Conservation (phyloP, 2,329 filamentous ascomycete species). For the Sphaerostilbella broomeana region DNA sequence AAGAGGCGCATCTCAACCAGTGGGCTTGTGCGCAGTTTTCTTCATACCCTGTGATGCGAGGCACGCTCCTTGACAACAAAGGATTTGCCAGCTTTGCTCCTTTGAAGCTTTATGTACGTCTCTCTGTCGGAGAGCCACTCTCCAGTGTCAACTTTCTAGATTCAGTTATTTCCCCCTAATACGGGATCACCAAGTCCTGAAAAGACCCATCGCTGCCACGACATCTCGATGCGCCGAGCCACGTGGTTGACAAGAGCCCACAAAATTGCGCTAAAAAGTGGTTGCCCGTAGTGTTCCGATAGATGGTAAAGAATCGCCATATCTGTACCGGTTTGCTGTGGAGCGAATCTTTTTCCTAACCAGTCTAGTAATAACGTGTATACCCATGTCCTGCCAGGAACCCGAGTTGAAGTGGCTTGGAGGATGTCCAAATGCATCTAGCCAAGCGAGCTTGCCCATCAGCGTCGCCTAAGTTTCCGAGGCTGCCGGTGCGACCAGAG, state of each 20-base stretch:
- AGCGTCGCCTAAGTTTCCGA: conserved; percentile 10
- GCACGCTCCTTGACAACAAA: too few species aligned
- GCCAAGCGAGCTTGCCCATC: conserved; percentile 11
- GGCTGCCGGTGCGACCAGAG: background rate
- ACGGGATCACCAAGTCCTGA: background rate
- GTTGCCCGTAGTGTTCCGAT: too few species aligned
- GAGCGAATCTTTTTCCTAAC: background rate
- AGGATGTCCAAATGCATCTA: background rate
- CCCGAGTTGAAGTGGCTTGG: conserved; percentile 7
- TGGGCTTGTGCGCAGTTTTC: too few species aligned
- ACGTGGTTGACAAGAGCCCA: conserved; percentile 1
- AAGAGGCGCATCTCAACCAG: too few species aligned
- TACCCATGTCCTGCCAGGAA: conserved; percentile 6
- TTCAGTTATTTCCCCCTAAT: too few species aligned
- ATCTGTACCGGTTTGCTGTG: background rate
- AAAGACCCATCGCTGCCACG: background rate
- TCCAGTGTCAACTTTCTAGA: too few species aligned
- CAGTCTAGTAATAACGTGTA: background rate
- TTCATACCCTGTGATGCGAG: too few species aligned
- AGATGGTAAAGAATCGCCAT: background rate
- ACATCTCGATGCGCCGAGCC: conserved; percentile 1
- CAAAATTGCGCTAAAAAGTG: background rate
- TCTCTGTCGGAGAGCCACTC: too few species aligned
- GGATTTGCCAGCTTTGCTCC: too few species aligned
- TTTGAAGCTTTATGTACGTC: too few species aligned